These are phyloP conservation scores for Wallacemonas sp. DNA, from an alignment of 208 protist genomes.

Conservation along the genomic window DNA sequence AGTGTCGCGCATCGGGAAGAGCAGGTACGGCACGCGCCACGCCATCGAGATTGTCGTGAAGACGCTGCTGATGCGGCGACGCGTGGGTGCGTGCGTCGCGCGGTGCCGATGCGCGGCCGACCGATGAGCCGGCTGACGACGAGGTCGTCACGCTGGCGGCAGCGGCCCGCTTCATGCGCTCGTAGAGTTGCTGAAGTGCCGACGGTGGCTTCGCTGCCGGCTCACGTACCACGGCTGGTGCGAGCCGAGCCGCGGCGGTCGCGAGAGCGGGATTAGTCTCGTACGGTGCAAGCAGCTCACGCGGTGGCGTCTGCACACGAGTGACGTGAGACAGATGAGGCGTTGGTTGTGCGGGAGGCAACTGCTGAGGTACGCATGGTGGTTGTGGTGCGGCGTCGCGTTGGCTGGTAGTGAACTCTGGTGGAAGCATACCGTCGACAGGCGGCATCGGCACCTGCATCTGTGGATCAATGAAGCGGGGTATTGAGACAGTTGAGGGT, in stretches of 20 bases:
- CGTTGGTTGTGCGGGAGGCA: neutral
- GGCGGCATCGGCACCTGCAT: neutral
- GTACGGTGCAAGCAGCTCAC: neutral
- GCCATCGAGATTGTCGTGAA: conserved; percentile 5
- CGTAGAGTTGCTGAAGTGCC: conserved; percentile 12
- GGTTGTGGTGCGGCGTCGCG: neutral
- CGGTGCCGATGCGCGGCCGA: neutral
- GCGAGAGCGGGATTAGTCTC: neutral
- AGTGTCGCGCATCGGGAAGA: too few relatives aligned
- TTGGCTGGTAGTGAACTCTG: too few relatives aligned
- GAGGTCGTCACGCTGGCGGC: conserved; percentile 11
- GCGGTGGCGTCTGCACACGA: neutral
- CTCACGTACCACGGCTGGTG: too few relatives aligned
- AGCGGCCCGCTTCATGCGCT: conserved; percentile 12
- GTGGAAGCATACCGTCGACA: too few relatives aligned
- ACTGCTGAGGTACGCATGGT: neutral
- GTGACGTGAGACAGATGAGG: neutral
- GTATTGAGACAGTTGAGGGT: neutral
- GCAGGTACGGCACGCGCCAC: too few relatives aligned
- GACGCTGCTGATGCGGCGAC: too few relatives aligned
- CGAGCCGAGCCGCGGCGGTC: neutral
- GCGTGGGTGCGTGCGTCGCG: neutral
- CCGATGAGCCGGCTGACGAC: conserved; percentile 2
- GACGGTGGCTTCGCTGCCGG: neutral
- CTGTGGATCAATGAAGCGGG: neutral